Evolutionary conservation across 2,329 filamentous ascomycete species (phyloP).

Genomic region (Escovopsis sp.): DNA sequence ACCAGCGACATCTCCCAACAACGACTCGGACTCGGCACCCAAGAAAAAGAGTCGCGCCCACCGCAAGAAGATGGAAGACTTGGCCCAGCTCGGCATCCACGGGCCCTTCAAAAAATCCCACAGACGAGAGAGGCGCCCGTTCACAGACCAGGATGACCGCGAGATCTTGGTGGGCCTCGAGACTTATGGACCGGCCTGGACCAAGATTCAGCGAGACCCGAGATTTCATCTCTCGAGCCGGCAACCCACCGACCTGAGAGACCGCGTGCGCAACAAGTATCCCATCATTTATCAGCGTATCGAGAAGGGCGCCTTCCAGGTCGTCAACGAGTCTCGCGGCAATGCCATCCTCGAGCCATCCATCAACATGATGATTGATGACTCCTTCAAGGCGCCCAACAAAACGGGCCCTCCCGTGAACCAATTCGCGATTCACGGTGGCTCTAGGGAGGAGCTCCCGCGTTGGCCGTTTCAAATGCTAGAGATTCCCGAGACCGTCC

Average conservation of each 20-base stretch:
- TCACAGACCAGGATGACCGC: constrained; percentile 47
- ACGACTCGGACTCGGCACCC: constrained; percentile 22
- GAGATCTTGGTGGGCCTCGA: constrained; percentile 47
- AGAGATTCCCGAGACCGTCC: constrained; percentile 15
- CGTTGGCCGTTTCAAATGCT: constrained; percentile 26
- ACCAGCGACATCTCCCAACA: constrained; percentile 10
- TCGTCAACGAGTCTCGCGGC: constrained; percentile 23
- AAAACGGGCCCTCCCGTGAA: constrained; percentile 20
- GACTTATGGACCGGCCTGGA: constrained; percentile 48
- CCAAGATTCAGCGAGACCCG: constrained; percentile 47
- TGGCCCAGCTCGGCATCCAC: constrained; percentile 43
- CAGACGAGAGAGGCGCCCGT: constrained; percentile 44
- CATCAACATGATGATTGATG: constrained; percentile 34
- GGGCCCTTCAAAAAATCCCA: constrained; percentile 48
- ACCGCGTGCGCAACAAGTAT: constrained; percentile 50
- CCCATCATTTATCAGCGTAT: constrained; percentile 41
- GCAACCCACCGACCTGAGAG: constrained; percentile 48
- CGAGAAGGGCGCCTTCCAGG: constrained; percentile 37
- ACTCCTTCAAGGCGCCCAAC: constrained; percentile 25
- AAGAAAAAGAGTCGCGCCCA: constrained; percentile 38
- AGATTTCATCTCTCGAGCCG: constrained; percentile 42
- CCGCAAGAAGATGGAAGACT: constrained; percentile 40
- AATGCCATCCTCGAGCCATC: constrained; percentile 36
- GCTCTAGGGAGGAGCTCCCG: constrained; percentile 32
- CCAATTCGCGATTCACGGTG: constrained; percentile 24